phyloP scores from a whole-genome alignment of 2,329 filamentous ascomycete genomes.

The Grosmannia huntii region DNA sequence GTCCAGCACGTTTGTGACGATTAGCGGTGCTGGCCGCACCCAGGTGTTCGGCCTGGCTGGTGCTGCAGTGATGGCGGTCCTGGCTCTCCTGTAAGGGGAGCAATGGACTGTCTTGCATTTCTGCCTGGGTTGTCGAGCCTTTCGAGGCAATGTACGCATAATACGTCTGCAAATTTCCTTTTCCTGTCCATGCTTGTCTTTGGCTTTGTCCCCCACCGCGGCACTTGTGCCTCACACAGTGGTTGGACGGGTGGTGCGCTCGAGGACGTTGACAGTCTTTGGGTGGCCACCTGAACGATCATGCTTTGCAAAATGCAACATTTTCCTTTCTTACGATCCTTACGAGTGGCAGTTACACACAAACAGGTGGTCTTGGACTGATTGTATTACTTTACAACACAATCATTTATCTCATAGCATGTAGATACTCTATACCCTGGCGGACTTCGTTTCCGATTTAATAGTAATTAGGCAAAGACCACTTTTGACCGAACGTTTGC shows the following conservation, averaged over 20 bases:
- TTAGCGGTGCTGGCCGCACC: slow-evolving; percentile 25
- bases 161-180: background rate
- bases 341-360: slow-evolving; percentile 24
- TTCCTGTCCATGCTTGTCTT: slow-evolving; percentile 5
- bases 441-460: slow-evolving; percentile 11
- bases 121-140: background rate
- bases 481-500: slow-evolving; percentile 3
- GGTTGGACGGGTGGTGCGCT: background rate
- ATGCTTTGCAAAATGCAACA: background rate
- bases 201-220: background rate
- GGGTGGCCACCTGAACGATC: background rate
- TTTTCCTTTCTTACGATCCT: slow-evolving; percentile 42
- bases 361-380: slow-evolving; percentile 14
- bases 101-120: background rate
- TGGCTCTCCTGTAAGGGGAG: slow-evolving; percentile 32
- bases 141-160: background rate
- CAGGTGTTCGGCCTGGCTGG: slow-evolving; percentile 27
- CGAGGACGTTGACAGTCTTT: background rate
- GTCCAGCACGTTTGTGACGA: slow-evolving; percentile 19
- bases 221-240: background rate
- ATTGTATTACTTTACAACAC: background rate
- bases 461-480: slow-evolving; percentile 13
- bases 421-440: slow-evolving; percentile 7
- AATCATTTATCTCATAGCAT: slow-evolving; percentile 1
- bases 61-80: slow-evolving; percentile 29